Evolutionary conservation across 352 stramenopile genomes (phyloP).

Genomic region (Thalassiosira livingstoniorum): DNA sequence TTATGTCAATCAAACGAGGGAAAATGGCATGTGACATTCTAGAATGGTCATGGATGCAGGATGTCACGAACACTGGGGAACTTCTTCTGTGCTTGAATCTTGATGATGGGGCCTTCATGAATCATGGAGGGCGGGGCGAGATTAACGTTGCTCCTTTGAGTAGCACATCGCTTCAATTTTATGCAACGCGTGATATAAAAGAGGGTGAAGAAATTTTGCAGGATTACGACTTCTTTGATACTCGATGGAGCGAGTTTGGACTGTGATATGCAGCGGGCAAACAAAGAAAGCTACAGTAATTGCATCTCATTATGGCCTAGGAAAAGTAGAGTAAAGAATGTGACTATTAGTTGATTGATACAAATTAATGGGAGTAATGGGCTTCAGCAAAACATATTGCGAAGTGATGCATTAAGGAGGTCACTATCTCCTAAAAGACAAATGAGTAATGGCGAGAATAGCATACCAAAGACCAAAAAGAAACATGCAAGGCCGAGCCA

Average conservation of each 20-base stretch:
- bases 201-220: constrained; percentile 39
- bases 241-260: constrained; percentile 28
- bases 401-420: too few relatives aligned
- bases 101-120: constrained; percentile 30
- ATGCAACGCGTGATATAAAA: constrained; percentile 27
- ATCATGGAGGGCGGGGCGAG: constrained; percentile 5
- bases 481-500: background rate
- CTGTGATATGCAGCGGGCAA: too few relatives aligned
- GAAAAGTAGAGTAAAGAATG: too few relatives aligned
- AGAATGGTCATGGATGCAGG: constrained; percentile 44
- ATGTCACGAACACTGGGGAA: background rate
- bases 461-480: background rate
- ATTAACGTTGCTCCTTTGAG: constrained; percentile 22
- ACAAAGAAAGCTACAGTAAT: too few relatives aligned
- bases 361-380: too few relatives aligned
- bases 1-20: constrained; percentile 23
- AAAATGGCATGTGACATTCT: constrained; percentile 38
- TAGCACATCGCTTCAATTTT: constrained; percentile 10
- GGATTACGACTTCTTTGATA: constrained; percentile 39
- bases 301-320: too few relatives aligned
- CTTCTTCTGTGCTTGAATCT: constrained; percentile 18
- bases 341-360: too few relatives aligned
- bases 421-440: too few relatives aligned
- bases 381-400: too few relatives aligned
- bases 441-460: too few relatives aligned